These are phyloP conservation scores for Penicillium robsamsonii DNA, from an alignment of 495 filamentous ascomycete species.

Conservation along the genomic window DNA sequence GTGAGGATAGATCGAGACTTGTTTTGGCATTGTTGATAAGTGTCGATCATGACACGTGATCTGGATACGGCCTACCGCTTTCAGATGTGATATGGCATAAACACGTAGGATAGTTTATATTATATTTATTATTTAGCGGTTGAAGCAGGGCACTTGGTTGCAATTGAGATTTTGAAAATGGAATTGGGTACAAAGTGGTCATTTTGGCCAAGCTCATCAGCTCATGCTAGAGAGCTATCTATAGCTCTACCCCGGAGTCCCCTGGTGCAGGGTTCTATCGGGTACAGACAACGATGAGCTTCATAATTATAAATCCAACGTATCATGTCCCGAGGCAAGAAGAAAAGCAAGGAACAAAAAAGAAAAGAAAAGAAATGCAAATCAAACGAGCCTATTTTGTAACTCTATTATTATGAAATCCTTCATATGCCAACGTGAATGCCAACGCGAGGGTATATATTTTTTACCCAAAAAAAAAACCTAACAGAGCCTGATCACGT, in stretches of 20 bases:
- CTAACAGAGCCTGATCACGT: not conserved
- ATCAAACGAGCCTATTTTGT: not conserved
- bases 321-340: not conserved
- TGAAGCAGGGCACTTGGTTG: not conserved
- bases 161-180: not conserved
- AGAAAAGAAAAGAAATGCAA: not conserved
- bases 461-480: not conserved
- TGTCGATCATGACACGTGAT: not conserved
- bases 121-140: not conserved
- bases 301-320: not conserved
- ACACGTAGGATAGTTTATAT: too few relatives aligned
- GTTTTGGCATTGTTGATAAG: not conserved
- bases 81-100: slow-evolving; percentile 5
- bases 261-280: too few relatives aligned
- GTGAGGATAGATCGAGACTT: not conserved
- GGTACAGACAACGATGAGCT: not conserved
- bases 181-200: not conserved
- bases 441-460: not conserved
- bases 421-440: not conserved
- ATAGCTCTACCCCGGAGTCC: not conserved
- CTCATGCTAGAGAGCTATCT: not conserved
- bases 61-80: not conserved
- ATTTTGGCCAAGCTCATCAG: not conserved
- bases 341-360: not conserved
- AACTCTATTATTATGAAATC: not conserved